Conservation (phyloP, 257 asterid species). For the Gentiana macrophylla region DNA sequence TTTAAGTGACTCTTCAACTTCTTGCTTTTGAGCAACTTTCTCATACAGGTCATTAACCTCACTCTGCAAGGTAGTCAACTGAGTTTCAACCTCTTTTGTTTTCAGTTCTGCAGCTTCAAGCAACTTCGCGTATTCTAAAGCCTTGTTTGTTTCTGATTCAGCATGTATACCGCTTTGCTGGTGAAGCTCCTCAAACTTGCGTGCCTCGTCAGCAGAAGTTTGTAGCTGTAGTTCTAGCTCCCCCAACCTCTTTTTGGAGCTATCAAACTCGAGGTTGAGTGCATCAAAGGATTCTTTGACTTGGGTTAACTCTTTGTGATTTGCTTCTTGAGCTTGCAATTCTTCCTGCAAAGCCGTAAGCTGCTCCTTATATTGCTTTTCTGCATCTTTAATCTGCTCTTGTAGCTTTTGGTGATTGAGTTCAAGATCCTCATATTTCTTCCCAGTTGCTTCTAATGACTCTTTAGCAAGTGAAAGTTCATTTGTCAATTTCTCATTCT, state of each 20-base stretch:
- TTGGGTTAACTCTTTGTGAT: slow-evolving; percentile 38
- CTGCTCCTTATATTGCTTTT: slow-evolving; percentile 39
- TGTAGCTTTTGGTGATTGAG: slow-evolving; percentile 43
- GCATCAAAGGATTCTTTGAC: slow-evolving; percentile 53
- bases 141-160: slow-evolving; percentile 60
- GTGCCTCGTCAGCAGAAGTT: slow-evolving; percentile 41
- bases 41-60: slow-evolving; percentile 46
- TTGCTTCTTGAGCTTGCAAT: slow-evolving; percentile 40
- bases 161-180: slow-evolving; percentile 57
- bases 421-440: slow-evolving; percentile 43
- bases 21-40: slow-evolving; percentile 47
- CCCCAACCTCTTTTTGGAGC: slow-evolving; percentile 52
- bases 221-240: slow-evolving; percentile 50
- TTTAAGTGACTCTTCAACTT: slow-evolving; percentile 57
- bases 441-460: slow-evolving; percentile 27
- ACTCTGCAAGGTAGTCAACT: slow-evolving; percentile 39
- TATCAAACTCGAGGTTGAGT: slow-evolving; percentile 53
- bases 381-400: slow-evolving; percentile 42
- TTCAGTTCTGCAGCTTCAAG: slow-evolving; percentile 54
- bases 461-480: slow-evolving; percentile 50
- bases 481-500: slow-evolving; percentile 39
- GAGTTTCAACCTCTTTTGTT: slow-evolving; percentile 53
- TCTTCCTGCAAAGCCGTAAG: slow-evolving; percentile 58
- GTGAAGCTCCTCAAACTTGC: slow-evolving; percentile 67
- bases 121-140: slow-evolving; percentile 52